Percentiles rank a stretch among this genome's conserved stretches.
phyloP scores from a whole-genome alignment of 1,284 basidiomycete species.

The Ceratobasidium sp. region DNA sequence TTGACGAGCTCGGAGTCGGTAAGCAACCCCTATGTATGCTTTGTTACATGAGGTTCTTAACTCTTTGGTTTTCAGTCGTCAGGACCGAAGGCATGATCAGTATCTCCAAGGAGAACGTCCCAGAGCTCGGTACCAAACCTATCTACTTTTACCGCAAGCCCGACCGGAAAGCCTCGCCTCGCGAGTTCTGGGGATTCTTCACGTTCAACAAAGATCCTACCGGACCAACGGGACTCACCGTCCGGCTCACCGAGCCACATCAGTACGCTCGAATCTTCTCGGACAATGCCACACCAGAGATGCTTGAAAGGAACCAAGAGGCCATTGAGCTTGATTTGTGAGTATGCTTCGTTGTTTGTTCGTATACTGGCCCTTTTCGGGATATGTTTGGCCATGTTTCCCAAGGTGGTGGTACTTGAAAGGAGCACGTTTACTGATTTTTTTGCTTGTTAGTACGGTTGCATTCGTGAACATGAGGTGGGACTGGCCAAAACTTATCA shows the following conservation, averaged over 20 bases:
- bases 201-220: constrained; percentile 14
- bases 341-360: neutral
- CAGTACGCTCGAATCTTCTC: too few species aligned
- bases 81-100: constrained; percentile 1
- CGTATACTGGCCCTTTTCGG: neutral
- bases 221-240: constrained; percentile 16
- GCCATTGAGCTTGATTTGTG: constrained; percentile 5
- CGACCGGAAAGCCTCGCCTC: neutral
- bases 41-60: too few species aligned
- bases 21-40: neutral
- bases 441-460: neutral
- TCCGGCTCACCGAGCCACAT: neutral
- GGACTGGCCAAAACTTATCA: constrained; percentile 5
- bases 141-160: constrained; percentile 25
- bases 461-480: neutral
- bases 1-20: constrained; percentile 23
- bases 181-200: constrained; percentile 35
- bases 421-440: too few species aligned
- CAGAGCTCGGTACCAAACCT: constrained; percentile 27
- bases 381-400: neutral
- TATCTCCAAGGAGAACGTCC: constrained; percentile 2
- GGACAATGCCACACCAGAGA: neutral
- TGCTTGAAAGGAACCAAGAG: too few species aligned
- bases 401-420: too few species aligned
- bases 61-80: constrained; percentile 6